Conservation (phyloP, 2,329 filamentous ascomycete species). For the Tolypocladium tropicale region DNA sequence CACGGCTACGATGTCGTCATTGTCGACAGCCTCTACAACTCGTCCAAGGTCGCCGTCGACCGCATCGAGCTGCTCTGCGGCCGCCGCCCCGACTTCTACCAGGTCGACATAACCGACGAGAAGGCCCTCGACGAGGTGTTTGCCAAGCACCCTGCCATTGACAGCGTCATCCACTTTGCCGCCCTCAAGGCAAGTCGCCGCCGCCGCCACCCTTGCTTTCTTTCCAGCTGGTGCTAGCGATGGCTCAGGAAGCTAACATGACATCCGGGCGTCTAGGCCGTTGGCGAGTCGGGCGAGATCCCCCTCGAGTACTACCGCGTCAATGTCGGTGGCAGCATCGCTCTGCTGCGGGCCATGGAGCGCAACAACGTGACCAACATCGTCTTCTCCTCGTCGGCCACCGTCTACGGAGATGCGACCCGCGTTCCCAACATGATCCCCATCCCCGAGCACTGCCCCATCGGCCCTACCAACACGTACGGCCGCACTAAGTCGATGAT, state of each 20-base stretch:
- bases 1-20: conserved; percentile 96
- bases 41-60: conserved; percentile 80
- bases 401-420: conserved; percentile 96
- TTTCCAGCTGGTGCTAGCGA: too few relatives aligned
- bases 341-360: conserved; percentile 77
- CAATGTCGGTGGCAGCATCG: conserved; percentile 88
- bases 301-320: conserved; percentile 96
- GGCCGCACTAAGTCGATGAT: conserved; percentile 92
- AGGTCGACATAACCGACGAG: conserved; percentile 83
- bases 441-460: conserved; percentile 92
- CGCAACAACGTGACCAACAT: conserved; percentile 90
- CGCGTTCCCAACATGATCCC: conserved; percentile 97
- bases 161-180: conserved; percentile 98
- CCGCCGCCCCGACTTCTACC: conserved; percentile 75
- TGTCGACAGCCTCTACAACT: conserved; percentile 95
- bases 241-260: conserved; percentile 7
- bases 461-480: conserved; percentile 94
- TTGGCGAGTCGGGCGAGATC: conserved; percentile 88
- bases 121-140: conserved; percentile 79
- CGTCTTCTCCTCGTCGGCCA: conserved; percentile 96
- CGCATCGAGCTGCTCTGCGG: conserved; percentile 91
- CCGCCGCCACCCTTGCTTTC: not conserved
- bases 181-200: conserved; percentile 63
- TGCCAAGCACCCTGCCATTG: conserved; percentile 78
- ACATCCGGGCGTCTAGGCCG: conserved; percentile 49